A percentile compares a stretch with the other conserved stretches of the same genome.
phyloP scores from a whole-genome alignment of 306 rosid genomes.

The Acmispon strigosus region DNA sequence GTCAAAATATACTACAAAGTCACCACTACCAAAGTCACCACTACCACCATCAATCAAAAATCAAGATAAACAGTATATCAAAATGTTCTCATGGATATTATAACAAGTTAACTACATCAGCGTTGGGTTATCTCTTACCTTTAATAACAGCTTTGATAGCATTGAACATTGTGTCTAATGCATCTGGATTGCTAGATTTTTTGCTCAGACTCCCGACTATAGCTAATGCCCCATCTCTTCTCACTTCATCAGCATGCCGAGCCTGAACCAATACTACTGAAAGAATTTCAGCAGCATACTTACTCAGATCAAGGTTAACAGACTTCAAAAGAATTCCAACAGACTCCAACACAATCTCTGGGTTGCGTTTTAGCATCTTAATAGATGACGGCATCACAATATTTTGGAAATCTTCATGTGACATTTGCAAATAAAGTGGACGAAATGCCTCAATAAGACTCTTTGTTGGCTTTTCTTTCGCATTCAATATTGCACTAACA shows the following conservation, averaged over 20 bases:
- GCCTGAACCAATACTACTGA: conserved; percentile 75
- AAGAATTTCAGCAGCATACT: conserved; percentile 81
- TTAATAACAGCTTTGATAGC: conserved; percentile 74
- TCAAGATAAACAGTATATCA: conserved; percentile 2
- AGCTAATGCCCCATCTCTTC: conserved; percentile 71
- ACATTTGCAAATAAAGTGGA: conserved; percentile 66
- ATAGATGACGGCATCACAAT: conserved; percentile 70
- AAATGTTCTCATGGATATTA: background rate
- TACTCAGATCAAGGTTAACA: conserved; percentile 84
- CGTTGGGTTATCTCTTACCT: conserved; percentile 41
- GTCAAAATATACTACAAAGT: conserved; percentile 21
- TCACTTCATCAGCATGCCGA: conserved; percentile 80
- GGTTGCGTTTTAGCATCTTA: conserved; percentile 97
- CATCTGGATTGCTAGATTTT: conserved; percentile 89
- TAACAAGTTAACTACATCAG: background rate
- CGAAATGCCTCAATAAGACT: conserved; percentile 72
- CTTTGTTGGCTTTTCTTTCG: conserved; percentile 75
- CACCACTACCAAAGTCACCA: conserved; percentile 4
- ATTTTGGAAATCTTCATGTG: conserved; percentile 76
- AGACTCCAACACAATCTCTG: conserved; percentile 93
- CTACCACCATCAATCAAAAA: conserved; percentile 4
- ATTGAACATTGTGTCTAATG: conserved; percentile 66
- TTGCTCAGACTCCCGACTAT: conserved; percentile 64
- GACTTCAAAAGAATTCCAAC: conserved; percentile 70
- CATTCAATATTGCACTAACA: conserved; percentile 66